Evolutionary conservation across 768 basidiomycete genomes (phyloP).

Genomic region (Fomitopsis pulvina): DNA sequence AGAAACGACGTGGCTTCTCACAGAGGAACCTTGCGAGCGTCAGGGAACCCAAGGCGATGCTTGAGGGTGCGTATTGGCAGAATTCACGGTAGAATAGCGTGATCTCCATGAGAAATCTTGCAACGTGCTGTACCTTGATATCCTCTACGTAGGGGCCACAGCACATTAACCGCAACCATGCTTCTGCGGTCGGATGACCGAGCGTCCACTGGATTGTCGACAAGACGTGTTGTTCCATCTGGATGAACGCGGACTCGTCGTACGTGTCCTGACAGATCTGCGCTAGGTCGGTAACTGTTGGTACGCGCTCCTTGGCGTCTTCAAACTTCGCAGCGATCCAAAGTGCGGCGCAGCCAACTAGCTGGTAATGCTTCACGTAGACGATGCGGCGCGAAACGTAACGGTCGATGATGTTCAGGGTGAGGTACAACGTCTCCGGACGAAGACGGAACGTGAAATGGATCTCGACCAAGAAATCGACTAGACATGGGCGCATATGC

Average conservation of each 20-base stretch:
- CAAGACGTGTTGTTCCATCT: constrained; percentile 98
- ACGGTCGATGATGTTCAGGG: constrained; percentile 97
- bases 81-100: constrained; percentile 98
- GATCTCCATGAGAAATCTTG: constrained; percentile 98
- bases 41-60: constrained; percentile 85
- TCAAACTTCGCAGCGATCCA: constrained; percentile 99
- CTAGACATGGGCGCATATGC: constrained; percentile 98
- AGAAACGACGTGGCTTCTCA: constrained; percentile 67
- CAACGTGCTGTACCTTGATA: constrained; percentile 87
- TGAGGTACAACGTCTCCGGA: constrained; percentile 97
- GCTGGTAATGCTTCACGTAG: constrained; percentile 98
- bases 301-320: constrained; percentile 97
- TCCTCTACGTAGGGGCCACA: constrained; percentile 75
- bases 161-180: constrained; percentile 87
- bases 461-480: constrained; percentile 98
- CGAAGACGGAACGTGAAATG: constrained; percentile 97
- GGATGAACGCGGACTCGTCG: constrained; percentile 95
- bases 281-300: constrained; percentile 88
- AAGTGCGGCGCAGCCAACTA: constrained; percentile 95
- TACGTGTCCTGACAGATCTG: constrained; percentile 96
- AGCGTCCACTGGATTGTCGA: constrained; percentile 95
- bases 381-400: constrained; percentile 98
- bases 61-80: constrained; percentile 75
- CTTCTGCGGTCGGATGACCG: constrained; percentile 96
- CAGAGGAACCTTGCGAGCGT: constrained; percentile 87